Percentiles rank a stretch among this genome's conserved stretches.
Conservation (phyloP, 2,329 filamentous ascomycete genomes). For the Aspergillus eucalypticola region DNA sequence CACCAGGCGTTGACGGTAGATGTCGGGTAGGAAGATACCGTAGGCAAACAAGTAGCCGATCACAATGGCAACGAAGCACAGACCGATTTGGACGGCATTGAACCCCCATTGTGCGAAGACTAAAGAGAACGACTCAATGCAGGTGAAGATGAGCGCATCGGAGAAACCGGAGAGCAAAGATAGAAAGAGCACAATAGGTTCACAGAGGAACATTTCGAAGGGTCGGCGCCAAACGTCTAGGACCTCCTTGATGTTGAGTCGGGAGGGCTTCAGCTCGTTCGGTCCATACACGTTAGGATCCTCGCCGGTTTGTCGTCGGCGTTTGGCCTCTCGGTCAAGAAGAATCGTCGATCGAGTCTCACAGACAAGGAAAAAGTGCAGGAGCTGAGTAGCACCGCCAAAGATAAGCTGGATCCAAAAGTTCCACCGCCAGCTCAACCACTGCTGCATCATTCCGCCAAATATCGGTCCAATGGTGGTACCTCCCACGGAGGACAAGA, state of each 20-base stretch:
- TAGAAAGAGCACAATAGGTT: constrained; percentile 71
- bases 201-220: constrained; percentile 71
- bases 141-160: constrained; percentile 76
- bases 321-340: constrained; percentile 60
- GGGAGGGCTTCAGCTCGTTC: constrained; percentile 49
- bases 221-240: constrained; percentile 60
- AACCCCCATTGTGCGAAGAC: constrained; percentile 46
- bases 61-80: constrained; percentile 39
- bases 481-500: constrained; percentile 76
- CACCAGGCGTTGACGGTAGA: constrained; percentile 43
- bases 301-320: constrained; percentile 51
- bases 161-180: constrained; percentile 72
- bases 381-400: constrained; percentile 53
- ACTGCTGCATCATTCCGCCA: constrained; percentile 55
- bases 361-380: constrained; percentile 60
- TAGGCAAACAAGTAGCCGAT: constrained; percentile 60
- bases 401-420: constrained; percentile 65
- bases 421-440: constrained; percentile 61
- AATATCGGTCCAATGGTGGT: constrained; percentile 62
- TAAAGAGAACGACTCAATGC: constrained; percentile 68
- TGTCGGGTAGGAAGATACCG: constrained; percentile 53
- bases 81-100: constrained; percentile 20
- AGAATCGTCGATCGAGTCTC: constrained; percentile 61
- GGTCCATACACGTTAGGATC: constrained; percentile 68
- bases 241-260: constrained; percentile 49